Evolutionary conservation across 1,284 basidiomycete species (phyloP).

Genomic region (Pholiota adiposa): DNA sequence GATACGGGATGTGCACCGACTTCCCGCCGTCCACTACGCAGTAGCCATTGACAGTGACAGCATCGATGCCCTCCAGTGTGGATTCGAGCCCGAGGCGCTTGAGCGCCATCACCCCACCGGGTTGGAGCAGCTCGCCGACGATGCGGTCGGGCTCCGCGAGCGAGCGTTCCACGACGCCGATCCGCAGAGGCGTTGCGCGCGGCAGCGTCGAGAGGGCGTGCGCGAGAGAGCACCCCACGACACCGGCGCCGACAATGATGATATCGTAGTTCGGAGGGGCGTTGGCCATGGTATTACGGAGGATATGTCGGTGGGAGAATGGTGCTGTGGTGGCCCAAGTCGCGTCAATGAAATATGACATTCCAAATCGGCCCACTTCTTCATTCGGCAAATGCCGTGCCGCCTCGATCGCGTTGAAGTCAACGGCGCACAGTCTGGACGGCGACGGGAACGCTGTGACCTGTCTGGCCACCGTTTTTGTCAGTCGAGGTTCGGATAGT

Average conservation of each 20-base stretch:
- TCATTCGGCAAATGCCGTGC: conserved; percentile 8
- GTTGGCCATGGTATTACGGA: not conserved
- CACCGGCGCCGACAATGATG: conserved; percentile 88
- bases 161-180: conserved; percentile 87
- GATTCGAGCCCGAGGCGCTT: conserved; percentile 77
- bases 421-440: not conserved
- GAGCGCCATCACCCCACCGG: conserved; percentile 86
- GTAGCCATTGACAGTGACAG: conserved; percentile 87
- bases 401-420: not conserved
- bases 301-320: not conserved
- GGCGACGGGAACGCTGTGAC: not conserved
- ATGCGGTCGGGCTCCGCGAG: conserved; percentile 94
- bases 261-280: conserved; percentile 58
- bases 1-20: conserved; percentile 89
- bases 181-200: conserved; percentile 65
- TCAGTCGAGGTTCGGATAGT: not conserved
- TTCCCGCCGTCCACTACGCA: conserved; percentile 75
- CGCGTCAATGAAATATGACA: conserved; percentile 12
- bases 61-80: conserved; percentile 86
- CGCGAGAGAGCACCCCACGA: conserved; percentile 82
- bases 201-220: conserved; percentile 65
- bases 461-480: not conserved
- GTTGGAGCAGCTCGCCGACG: conserved; percentile 96
- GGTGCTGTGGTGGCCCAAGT: not conserved
- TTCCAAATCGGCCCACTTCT: conserved; percentile 11